Conservation (phyloP, 768 basidiomycete species). For the Suillus occidentalis region DNA sequence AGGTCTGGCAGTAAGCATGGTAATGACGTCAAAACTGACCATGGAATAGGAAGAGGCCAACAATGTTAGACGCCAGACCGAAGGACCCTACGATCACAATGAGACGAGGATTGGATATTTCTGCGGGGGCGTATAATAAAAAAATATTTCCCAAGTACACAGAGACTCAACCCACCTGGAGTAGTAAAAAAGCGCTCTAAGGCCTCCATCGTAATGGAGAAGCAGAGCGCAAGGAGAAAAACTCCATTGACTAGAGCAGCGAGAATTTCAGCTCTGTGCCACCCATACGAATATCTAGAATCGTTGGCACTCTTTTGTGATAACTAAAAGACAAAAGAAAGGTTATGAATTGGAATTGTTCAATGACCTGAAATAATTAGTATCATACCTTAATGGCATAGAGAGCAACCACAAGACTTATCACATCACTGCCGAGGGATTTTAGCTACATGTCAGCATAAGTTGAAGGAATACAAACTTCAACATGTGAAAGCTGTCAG, state of each 20-base stretch:
- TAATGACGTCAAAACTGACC: slow-evolving; percentile 47
- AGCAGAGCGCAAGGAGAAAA: slow-evolving; percentile 94
- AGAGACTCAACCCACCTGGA: slow-evolving; percentile 51
- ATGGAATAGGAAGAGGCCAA: slow-evolving; percentile 94
- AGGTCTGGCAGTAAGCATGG: slow-evolving; percentile 12
- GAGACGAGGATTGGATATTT: slow-evolving; percentile 85
- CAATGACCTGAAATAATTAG: not conserved
- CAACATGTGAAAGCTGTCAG: slow-evolving; percentile 98
- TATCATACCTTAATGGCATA: slow-evolving; percentile 81
- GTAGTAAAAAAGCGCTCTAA: slow-evolving; percentile 85
- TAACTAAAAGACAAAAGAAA: slow-evolving; percentile 45
- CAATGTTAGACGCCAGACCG: slow-evolving; percentile 87
- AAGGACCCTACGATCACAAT: slow-evolving; percentile 88
- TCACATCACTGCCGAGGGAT: slow-evolving; percentile 72
- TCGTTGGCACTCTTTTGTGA: slow-evolving; percentile 57
- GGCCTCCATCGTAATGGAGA: slow-evolving; percentile 93
- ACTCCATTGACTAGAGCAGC: slow-evolving; percentile 96
- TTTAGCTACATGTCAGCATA: slow-evolving; percentile 13
- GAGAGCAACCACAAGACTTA: slow-evolving; percentile 92
- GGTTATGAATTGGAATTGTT: not conserved
- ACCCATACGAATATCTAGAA: slow-evolving; percentile 94
- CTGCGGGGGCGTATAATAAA: slow-evolving; percentile 37
- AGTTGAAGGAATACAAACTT: slow-evolving; percentile 56
- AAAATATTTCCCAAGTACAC: not conserved
- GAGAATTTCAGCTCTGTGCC: slow-evolving; percentile 96